These are phyloP conservation scores for Yamadazyma friedrichii DNA, from an alignment of 1,139 yeast genomes.

Conservation along the genomic window DNA sequence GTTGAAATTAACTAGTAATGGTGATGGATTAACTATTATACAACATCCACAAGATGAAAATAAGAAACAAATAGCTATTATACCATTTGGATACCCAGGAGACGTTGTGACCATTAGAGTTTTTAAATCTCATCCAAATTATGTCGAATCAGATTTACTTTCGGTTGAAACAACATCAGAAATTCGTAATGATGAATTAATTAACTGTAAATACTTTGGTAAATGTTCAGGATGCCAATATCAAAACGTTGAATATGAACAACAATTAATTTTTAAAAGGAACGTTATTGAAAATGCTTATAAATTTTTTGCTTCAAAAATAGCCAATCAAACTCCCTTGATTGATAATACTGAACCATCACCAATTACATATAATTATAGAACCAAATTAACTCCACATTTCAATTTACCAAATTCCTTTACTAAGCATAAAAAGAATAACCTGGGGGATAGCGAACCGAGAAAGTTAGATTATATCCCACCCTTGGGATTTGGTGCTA, in stretches of 20 bases:
- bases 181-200: conserved; percentile 51
- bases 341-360: conserved; percentile 72
- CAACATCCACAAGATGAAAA: conserved; percentile 50
- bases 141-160: conserved; percentile 74
- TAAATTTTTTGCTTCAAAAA: conserved; percentile 62
- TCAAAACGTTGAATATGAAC: conserved; percentile 71
- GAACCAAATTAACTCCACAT: conserved; percentile 96
- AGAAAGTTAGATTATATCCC: conserved; percentile 49
- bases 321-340: conserved; percentile 50
- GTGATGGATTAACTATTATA: conserved; percentile 72
- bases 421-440: conserved; percentile 24
- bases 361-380: conserved; percentile 71
- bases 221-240: conserved; percentile 84
- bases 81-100: conserved; percentile 89
- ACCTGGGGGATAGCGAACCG: too few species aligned
- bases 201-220: conserved; percentile 45
- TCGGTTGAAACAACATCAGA: conserved; percentile 46
- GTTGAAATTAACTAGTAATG: conserved; percentile 64
- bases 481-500: conserved; percentile 84
- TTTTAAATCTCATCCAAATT: conserved; percentile 74
- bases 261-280: conserved; percentile 71
- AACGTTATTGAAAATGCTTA: conserved; percentile 81
- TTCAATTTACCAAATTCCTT: conserved; percentile 69
- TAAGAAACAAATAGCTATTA: conserved; percentile 49
- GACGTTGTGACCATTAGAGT: conserved; percentile 70